Conservation (phyloP, 2,329 filamentous ascomycete genomes). For the Epichloe glyceriae region DNA sequence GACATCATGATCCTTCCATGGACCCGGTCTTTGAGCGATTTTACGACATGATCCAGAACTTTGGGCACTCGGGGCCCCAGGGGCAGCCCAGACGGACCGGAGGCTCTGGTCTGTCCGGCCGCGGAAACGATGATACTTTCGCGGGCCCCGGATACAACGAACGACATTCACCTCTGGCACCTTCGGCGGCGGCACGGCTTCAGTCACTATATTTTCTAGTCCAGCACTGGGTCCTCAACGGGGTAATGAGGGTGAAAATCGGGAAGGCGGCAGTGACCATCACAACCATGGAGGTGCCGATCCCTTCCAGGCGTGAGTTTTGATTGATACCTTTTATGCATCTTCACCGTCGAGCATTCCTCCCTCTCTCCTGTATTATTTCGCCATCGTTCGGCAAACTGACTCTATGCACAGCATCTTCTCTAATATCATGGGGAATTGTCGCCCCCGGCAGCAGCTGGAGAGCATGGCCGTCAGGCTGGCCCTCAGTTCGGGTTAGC, state of each 20-base stretch:
- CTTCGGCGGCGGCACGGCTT: constrained; percentile 29
- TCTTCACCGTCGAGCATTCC: no score
- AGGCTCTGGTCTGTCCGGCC: not conserved
- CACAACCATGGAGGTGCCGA: constrained; percentile 13
- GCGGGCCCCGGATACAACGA: constrained; percentile 18
- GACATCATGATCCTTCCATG: constrained; percentile 20
- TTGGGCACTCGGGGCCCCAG: constrained; percentile 12
- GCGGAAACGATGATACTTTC: not conserved
- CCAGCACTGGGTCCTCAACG: constrained; percentile 14
- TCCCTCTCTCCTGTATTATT: not conserved
- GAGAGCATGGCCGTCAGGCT: constrained; percentile 12
- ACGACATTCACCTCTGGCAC: constrained; percentile 25
- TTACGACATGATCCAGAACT: constrained; percentile 29
- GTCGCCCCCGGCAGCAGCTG: constrained; percentile 17
- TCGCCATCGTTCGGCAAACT: not conserved
- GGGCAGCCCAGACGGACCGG: not conserved
- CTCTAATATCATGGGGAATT: constrained; percentile 28
- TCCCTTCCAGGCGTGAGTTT: constrained; percentile 36
- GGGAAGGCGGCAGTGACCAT: not conserved
- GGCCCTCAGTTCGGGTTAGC: constrained; percentile 11
- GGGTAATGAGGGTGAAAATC: not conserved
- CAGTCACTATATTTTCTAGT: constrained; percentile 34
- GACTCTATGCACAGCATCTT: constrained; percentile 28
- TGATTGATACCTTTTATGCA: not conserved
- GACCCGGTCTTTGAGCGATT: constrained; percentile 30